Evolutionary conservation across 495 filamentous ascomycete genomes (phyloP).

Genomic region (Penicillium taxi): DNA sequence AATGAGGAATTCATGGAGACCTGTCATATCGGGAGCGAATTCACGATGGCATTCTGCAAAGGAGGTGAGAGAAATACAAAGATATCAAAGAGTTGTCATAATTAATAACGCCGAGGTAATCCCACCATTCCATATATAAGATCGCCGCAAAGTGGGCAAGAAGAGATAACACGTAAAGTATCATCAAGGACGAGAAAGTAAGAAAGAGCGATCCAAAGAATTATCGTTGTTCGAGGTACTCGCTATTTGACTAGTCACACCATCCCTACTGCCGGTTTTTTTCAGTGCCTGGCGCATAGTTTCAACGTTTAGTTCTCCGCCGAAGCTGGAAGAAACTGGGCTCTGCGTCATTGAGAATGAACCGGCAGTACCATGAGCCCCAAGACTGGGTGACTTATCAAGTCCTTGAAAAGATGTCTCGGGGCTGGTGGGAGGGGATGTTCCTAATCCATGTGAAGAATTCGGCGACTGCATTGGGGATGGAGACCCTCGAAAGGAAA

Average conservation of each 20-base stretch:
- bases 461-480: constrained; percentile 64
- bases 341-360: constrained; percentile 27
- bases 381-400: constrained; percentile 49
- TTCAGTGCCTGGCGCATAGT: constrained; percentile 74
- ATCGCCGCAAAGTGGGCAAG: no score
- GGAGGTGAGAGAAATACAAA: no score
- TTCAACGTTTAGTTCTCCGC: constrained; percentile 73
- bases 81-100: no score
- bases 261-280: constrained; percentile 74
- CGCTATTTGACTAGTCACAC: constrained; percentile 50
- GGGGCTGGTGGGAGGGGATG: constrained; percentile 62
- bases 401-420: constrained; percentile 56
- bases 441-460: constrained; percentile 53
- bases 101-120: no score
- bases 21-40: no score
- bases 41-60: no score
- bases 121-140: no score
- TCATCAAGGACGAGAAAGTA: constrained; percentile 1
- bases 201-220: constrained; percentile 22
- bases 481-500: constrained; percentile 46
- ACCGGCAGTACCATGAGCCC: constrained; percentile 20
- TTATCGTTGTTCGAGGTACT: constrained; percentile 47
- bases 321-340: constrained; percentile 39
- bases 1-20: no score
- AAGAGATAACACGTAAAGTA: neutral